Evolutionary conservation across 2,329 filamentous ascomycete genomes (phyloP).

Genomic region (Elsinoe necatrix): DNA sequence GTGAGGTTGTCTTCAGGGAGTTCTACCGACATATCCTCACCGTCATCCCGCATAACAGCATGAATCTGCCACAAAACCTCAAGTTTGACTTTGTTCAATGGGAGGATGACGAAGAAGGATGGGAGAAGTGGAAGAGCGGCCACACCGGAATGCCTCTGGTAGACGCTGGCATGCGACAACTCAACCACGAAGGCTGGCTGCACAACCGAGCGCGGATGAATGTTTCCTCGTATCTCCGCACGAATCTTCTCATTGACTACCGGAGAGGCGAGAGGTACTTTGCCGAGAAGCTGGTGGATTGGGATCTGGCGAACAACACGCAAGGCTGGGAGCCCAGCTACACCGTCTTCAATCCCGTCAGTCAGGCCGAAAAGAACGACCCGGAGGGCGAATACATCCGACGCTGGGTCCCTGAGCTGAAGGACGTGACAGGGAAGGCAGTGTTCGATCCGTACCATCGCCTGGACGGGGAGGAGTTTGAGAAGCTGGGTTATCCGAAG

Average conservation of each 20-base stretch:
- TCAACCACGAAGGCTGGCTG: constrained; percentile 44
- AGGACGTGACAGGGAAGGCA: constrained; percentile 38
- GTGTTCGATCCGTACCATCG: constrained; percentile 41
- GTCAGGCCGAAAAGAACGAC: constrained; percentile 33
- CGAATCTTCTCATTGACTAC: constrained; percentile 44
- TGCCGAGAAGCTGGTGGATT: constrained; percentile 42
- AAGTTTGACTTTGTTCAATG: constrained; percentile 45
- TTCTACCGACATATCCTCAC: constrained; percentile 43
- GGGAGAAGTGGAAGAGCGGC: constrained; percentile 42
- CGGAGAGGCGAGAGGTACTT: constrained; percentile 44
- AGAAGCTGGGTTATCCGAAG: constrained; percentile 39
- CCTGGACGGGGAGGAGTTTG: constrained; percentile 40
- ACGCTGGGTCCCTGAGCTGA: constrained; percentile 33
- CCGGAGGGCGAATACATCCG: constrained; percentile 33
- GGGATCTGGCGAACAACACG: constrained; percentile 44
- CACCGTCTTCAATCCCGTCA: constrained; percentile 40
- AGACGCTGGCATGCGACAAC: constrained; percentile 45
- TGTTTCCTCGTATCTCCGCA: constrained; percentile 40
- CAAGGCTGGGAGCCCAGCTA: constrained; percentile 46
- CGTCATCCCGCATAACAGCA: constrained; percentile 39
- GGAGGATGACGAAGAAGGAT: constrained; percentile 44
- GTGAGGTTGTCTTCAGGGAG: constrained; percentile 45
- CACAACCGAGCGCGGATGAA: constrained; percentile 47
- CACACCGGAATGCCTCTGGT: constrained; percentile 42
- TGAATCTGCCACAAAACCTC: constrained; percentile 45